Conservation (phyloP, 768 basidiomycete species). For the Glaciozyma martinii region DNA sequence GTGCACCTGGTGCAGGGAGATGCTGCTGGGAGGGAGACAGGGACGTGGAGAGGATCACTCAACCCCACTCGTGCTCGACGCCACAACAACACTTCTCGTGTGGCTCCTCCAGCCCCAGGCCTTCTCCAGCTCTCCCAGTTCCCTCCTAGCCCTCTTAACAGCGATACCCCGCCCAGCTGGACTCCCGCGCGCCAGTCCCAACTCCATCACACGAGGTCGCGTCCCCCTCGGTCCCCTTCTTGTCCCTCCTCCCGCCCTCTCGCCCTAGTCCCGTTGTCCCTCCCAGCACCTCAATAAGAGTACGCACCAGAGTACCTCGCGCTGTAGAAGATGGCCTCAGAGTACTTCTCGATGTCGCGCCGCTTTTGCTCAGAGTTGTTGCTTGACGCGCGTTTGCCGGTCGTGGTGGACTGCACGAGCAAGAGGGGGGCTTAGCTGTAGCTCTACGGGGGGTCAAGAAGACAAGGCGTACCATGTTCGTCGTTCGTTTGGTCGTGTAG, state of each 20-base stretch:
- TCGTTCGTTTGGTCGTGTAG: not conserved
- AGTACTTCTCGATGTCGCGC: conserved; percentile 12
- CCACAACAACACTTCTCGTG: too few species aligned
- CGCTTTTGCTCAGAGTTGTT: conserved; percentile 14
- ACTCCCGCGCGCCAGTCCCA: too few species aligned
- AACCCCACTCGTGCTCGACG: too few species aligned
- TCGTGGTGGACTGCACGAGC: not conserved
- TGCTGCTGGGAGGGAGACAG: too few species aligned
- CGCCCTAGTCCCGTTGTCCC: not conserved
- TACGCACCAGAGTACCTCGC: conserved; percentile 15
- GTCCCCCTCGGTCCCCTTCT: too few species aligned
- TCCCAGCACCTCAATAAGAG: not conserved
- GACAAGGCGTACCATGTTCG: not conserved
- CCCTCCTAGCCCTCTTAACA: too few species aligned
- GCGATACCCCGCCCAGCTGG: too few species aligned
- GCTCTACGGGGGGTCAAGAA: not conserved
- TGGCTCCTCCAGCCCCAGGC: too few species aligned
- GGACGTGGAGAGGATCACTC: too few species aligned
- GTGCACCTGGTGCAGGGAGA: too few species aligned
- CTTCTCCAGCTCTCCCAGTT: too few species aligned
- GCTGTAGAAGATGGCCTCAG: conserved; percentile 18
- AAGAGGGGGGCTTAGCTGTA: not conserved
- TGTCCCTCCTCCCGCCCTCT: not conserved
- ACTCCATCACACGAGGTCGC: too few species aligned
- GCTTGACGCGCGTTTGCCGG: not conserved